Conservation (phyloP, 441 rosid genomes). For the Pelargonium fulgidum region DNA sequence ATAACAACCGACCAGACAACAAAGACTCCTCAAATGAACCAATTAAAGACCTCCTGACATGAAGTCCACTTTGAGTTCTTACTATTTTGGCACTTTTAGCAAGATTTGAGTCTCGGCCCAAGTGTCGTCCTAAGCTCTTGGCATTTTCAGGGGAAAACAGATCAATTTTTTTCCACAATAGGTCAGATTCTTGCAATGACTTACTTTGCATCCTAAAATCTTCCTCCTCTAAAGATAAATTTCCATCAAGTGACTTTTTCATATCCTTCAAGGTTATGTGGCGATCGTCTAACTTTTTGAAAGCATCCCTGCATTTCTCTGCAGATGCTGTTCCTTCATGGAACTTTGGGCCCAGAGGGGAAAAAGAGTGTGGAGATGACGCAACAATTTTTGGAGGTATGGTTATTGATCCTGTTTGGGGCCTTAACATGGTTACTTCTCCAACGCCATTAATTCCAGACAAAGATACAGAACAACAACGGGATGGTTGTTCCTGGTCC, state of each 20-base stretch:
- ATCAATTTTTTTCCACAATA: constrained; percentile 24
- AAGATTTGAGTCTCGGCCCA: constrained; percentile 19
- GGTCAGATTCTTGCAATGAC: constrained; percentile 23
- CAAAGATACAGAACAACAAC: constrained; percentile 11
- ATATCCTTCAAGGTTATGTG: constrained; percentile 35
- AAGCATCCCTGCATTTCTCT: constrained; percentile 17
- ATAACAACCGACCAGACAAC: constrained; percentile 45
- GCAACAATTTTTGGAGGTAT: constrained; percentile 30
- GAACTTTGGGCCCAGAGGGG: constrained; percentile 53
- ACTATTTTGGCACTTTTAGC: constrained; percentile 26
- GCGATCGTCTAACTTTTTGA: constrained; percentile 26
- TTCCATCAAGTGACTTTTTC: constrained; percentile 36
- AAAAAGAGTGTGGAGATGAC: constrained; percentile 34
- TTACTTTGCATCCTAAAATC: constrained; percentile 20
- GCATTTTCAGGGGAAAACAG: constrained; percentile 26
- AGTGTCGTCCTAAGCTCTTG: constrained; percentile 16
- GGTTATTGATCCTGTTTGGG: constrained; percentile 30
- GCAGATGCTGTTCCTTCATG: constrained; percentile 28
- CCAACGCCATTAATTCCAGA: constrained; percentile 18
- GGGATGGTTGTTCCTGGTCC: constrained; percentile 8
- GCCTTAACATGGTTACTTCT: constrained; percentile 23
- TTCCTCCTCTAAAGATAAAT: constrained; percentile 25
- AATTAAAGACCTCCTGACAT: constrained; percentile 47
- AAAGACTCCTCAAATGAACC: constrained; percentile 66
- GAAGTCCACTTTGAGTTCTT: constrained; percentile 29